Evolutionary conservation across 1,284 basidiomycete species (phyloP).

Genomic region (Boletus nobilissimus): DNA sequence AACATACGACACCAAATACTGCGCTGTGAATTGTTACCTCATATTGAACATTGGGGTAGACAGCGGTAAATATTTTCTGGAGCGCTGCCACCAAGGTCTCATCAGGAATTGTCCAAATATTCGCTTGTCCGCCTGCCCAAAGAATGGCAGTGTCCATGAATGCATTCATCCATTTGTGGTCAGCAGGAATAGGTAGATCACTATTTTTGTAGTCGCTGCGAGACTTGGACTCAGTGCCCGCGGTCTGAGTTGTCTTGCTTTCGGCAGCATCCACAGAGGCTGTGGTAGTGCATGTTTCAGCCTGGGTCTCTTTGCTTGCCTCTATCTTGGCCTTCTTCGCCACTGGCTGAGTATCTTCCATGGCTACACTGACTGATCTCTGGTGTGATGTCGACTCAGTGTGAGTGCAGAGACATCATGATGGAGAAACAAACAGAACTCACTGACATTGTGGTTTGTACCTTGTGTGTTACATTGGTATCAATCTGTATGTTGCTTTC

Average conservation of each 20-base stretch:
- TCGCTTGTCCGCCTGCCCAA: constrained; percentile 21
- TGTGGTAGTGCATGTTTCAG: not conserved
- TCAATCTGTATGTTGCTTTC: constrained; percentile 1
- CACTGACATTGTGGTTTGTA: not conserved
- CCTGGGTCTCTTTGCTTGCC: too few species aligned
- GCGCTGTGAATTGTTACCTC: not conserved
- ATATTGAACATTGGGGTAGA: constrained; percentile 22
- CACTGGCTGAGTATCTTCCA: not conserved
- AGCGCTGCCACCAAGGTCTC: constrained; percentile 5
- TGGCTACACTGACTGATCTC: not conserved
- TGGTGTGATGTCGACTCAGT: too few species aligned
- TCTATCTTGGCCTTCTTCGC: constrained; percentile 12
- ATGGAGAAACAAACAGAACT: not conserved
- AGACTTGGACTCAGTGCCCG: not conserved
- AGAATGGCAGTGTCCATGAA: constrained; percentile 16
- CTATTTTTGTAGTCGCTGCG: constrained; percentile 17
- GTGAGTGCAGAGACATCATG: not conserved
- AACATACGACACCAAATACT: constrained; percentile 23
- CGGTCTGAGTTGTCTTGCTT: not conserved
- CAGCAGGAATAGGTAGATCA: constrained; percentile 9
- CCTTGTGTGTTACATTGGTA: not conserved
- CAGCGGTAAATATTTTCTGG: constrained; percentile 19
- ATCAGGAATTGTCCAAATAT: constrained; percentile 24
- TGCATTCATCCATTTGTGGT: not conserved
- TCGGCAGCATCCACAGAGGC: not conserved